Evolutionary conservation across 768 basidiomycete genomes (phyloP).

Genomic region (Tricholoma sp.): DNA sequence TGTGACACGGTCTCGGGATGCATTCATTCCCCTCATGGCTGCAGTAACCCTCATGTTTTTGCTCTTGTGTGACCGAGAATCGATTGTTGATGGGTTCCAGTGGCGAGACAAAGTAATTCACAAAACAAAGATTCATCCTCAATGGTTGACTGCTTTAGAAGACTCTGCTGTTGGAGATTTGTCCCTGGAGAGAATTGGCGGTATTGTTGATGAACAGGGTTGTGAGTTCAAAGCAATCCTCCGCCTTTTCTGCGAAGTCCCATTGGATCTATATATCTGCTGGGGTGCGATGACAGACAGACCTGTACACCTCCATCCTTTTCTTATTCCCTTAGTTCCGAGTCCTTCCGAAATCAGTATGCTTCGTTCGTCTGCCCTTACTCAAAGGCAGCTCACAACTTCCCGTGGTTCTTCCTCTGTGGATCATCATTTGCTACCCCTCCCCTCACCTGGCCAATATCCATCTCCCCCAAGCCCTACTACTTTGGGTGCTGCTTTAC

Average conservation of each 20-base stretch:
- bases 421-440: no score
- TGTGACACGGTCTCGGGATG: no score
- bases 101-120: background rate
- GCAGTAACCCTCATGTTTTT: slow-evolving; percentile 4
- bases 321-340: background rate
- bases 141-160: no score
- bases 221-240: background rate
- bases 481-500: background rate
- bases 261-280: background rate
- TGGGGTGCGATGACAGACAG: background rate
- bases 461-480: no score
- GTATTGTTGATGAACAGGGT: background rate
- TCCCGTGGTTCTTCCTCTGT: no score
- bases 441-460: no score
- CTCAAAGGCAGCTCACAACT: no score
- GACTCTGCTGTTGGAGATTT: no score
- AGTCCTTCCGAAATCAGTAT: no score
- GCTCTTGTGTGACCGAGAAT: background rate
- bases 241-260: background rate
- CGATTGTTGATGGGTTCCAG: background rate
- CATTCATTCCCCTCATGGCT: no score
- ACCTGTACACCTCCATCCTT: background rate
- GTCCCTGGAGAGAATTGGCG: background rate
- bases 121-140: no score
- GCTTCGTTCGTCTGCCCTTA: no score